These are phyloP conservation scores for Thalassiosira mediterranea DNA, from an alignment of 352 stramenopile genomes.

Conservation along the genomic window DNA sequence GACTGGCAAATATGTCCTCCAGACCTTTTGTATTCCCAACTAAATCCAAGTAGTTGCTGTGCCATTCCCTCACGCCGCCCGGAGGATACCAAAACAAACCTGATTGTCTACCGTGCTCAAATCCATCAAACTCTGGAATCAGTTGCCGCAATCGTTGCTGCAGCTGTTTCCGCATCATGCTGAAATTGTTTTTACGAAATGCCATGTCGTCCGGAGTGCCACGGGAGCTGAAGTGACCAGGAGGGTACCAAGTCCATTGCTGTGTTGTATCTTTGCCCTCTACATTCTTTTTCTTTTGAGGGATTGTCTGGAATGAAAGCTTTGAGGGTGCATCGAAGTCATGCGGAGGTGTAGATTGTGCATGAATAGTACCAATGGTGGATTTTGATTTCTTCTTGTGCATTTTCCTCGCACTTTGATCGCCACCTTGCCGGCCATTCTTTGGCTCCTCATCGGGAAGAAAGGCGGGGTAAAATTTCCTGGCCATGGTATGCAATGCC, in stretches of 20 bases:
- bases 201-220: conserved; percentile 21
- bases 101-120: conserved; percentile 35
- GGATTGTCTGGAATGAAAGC: conserved; percentile 43
- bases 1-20: conserved; percentile 43
- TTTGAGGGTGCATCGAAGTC: conserved; percentile 30
- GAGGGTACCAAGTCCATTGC: conserved; percentile 44
- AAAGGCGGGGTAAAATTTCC: conserved; percentile 46
- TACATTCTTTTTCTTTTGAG: neutral
- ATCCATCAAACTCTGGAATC: conserved; percentile 11
- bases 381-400: conserved; percentile 53
- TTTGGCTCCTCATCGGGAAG: neutral
- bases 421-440: neutral
- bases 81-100: conserved; percentile 62
- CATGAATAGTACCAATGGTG: conserved; percentile 48
- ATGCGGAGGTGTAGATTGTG: conserved; percentile 1
- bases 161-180: conserved; percentile 30
- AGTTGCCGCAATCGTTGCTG: conserved; percentile 5
- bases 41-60: conserved; percentile 54
- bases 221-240: conserved; percentile 38
- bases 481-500: conserved; percentile 39
- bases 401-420: conserved; percentile 7
- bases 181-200: conserved; percentile 40
- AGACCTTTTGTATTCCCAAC: conserved; percentile 24
- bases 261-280: conserved; percentile 31
- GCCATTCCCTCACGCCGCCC: conserved; percentile 50